phyloP scores from a whole-genome alignment of 2,329 filamentous ascomycete genomes.

The Cladophialophora immunda region DNA sequence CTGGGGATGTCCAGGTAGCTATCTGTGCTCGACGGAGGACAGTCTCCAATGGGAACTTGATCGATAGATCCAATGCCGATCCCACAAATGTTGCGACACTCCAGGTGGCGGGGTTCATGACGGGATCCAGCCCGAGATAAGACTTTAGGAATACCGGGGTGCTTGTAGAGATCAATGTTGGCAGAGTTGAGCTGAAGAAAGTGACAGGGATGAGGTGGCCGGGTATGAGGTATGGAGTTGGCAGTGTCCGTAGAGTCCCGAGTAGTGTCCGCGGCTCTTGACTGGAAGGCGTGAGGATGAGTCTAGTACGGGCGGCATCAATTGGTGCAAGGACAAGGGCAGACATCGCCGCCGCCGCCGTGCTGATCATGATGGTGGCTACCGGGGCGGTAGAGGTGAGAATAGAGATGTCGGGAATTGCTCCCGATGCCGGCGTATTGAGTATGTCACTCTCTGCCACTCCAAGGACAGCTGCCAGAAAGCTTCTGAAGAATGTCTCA shows the following conservation, averaged over 20 bases:
- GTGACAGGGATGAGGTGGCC: slow-evolving; percentile 80
- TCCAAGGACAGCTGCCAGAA: slow-evolving; percentile 89
- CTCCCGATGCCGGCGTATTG: slow-evolving; percentile 51
- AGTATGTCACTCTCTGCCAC: slow-evolving; percentile 77
- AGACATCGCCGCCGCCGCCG: slow-evolving; percentile 72
- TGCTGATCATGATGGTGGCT: slow-evolving; percentile 78
- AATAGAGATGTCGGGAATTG: slow-evolving; percentile 64
- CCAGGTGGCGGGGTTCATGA: slow-evolving; percentile 82
- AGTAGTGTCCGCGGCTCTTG: slow-evolving; percentile 79
- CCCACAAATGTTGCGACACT: slow-evolving; percentile 82
- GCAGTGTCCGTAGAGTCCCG: slow-evolving; percentile 77
- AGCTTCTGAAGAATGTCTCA: slow-evolving; percentile 89
- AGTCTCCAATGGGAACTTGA: slow-evolving; percentile 91
- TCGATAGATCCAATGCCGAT: slow-evolving; percentile 79
- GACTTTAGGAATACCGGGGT: slow-evolving; percentile 86
- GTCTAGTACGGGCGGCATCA: slow-evolving; percentile 84
- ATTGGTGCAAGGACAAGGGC: slow-evolving; percentile 85
- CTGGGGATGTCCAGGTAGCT: slow-evolving; percentile 68
- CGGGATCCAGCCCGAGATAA: slow-evolving; percentile 82
- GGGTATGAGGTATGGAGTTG: slow-evolving; percentile 72
- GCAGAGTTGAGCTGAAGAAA: slow-evolving; percentile 82
- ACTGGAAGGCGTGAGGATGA: slow-evolving; percentile 84
- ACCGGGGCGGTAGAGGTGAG: slow-evolving; percentile 83
- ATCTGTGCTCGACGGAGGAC: slow-evolving; percentile 89
- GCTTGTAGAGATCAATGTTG: slow-evolving; percentile 81